phyloP scores from a whole-genome alignment of 2,329 filamentous ascomycete genomes.

The Gnomoniopsis smithogilvyi region DNA sequence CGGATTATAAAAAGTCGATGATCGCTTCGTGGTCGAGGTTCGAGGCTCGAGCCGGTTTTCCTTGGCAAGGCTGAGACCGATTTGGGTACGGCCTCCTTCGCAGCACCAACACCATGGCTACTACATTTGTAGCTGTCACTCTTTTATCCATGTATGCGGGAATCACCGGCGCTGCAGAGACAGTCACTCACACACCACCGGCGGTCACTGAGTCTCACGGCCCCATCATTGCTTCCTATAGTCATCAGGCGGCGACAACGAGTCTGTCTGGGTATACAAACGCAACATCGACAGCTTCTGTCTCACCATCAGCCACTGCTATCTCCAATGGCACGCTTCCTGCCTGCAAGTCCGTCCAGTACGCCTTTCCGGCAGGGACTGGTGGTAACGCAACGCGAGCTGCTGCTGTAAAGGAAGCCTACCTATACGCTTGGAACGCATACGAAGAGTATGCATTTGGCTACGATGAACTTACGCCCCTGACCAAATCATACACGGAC shows the following conservation, averaged over 20 bases:
- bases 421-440: constrained; percentile 8
- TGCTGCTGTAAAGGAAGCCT: constrained; percentile 9
- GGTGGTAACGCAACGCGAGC: constrained; percentile 8
- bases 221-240: constrained; percentile 5
- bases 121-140: background rate
- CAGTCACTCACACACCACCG: background rate
- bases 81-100: background rate
- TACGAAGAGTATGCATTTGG: constrained; percentile 8
- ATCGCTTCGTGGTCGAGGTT: background rate
- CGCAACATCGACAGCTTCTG: background rate
- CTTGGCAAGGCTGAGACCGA: background rate
- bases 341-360: constrained; percentile 5
- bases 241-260: constrained; percentile 2
- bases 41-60: background rate
- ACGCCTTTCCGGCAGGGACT: constrained; percentile 2
- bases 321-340: constrained; percentile 3
- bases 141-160: background rate
- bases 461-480: constrained; percentile 5
- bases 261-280: constrained; percentile 4
- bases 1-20: background rate
- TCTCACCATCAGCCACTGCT: constrained; percentile 1
- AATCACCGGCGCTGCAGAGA: background rate
- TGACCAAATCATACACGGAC: constrained; percentile 3
- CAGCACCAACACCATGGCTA: background rate
- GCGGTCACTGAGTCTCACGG: constrained; percentile 4